Conservation (phyloP, 2,329 filamentous ascomycete genomes). For the Talaromyces pinophilus region DNA sequence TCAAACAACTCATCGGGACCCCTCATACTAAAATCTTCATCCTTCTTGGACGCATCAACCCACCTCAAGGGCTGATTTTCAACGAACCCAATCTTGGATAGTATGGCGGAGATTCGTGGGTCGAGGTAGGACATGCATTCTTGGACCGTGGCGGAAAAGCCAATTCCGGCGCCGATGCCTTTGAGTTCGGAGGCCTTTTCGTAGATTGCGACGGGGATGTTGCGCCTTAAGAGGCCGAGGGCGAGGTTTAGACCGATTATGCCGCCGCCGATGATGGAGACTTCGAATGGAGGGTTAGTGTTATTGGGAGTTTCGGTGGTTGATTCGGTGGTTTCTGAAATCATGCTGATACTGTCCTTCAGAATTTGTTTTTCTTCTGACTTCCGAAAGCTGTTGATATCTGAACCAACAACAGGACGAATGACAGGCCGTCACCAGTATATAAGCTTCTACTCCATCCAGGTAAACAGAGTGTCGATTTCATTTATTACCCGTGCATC, state of each 20-base stretch:
- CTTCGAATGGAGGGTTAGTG: constrained; percentile 15
- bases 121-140: not conserved
- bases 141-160: not conserved
- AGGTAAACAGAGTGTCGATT: not conserved
- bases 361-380: not conserved
- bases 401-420: not conserved
- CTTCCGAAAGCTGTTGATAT: not conserved
- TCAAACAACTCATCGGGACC: not conserved
- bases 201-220: constrained; percentile 32
- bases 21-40: not conserved
- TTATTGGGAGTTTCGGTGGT: not conserved
- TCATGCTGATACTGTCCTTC: not conserved
- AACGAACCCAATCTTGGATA: not conserved
- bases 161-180: constrained; percentile 34
- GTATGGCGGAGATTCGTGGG: not conserved
- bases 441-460: not conserved
- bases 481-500: not conserved
- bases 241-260: constrained; percentile 32
- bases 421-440: not conserved
- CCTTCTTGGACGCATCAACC: not conserved
- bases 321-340: not conserved
- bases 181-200: constrained; percentile 28
- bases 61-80: not conserved
- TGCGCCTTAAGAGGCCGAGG: constrained; percentile 28
- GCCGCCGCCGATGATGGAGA: constrained; percentile 36